Percentiles rank a stretch among this genome's conserved stretches.
These are phyloP conservation scores for Phytophthora pisi DNA, from an alignment of 352 stramenopile genomes.

Conservation along the genomic window DNA sequence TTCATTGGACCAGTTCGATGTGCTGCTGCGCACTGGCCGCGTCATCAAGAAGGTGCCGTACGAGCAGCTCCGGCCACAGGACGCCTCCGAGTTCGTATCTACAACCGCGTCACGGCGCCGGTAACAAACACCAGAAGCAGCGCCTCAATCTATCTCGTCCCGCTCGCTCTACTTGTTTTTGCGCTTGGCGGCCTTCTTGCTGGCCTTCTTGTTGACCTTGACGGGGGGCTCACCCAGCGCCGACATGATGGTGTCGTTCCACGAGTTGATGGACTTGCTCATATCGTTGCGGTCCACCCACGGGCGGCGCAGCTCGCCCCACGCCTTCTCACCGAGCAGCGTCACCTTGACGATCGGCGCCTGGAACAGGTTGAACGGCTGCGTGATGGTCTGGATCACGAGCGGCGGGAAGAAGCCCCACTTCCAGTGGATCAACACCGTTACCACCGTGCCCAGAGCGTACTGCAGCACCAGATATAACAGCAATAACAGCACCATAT, in stretches of 20 bases:
- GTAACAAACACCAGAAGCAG: slow-evolving; percentile 1
- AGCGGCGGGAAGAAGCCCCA: slow-evolving; percentile 85
- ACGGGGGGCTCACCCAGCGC: slow-evolving; percentile 60
- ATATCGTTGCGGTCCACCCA: slow-evolving; percentile 73
- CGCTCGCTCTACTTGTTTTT: slow-evolving; percentile 60
- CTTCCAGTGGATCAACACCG: slow-evolving; percentile 76
- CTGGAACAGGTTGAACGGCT: slow-evolving; percentile 79
- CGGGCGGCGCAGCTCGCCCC: slow-evolving; percentile 78
- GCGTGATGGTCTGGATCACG: slow-evolving; percentile 80
- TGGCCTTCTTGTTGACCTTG: slow-evolving; percentile 70
- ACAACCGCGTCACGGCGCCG: slow-evolving; percentile 14
- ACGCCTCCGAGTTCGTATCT: slow-evolving; percentile 30
- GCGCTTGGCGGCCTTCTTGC: slow-evolving; percentile 73
- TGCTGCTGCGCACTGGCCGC: slow-evolving; percentile 54
- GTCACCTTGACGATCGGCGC: slow-evolving; percentile 69
- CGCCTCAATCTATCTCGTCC: slow-evolving; percentile 9
- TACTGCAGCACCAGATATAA: slow-evolving; percentile 40
- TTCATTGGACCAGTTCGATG: slow-evolving; percentile 50
- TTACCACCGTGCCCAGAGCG: slow-evolving; percentile 64
- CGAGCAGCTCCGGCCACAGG: slow-evolving; percentile 44
- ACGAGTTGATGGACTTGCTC: slow-evolving; percentile 69
- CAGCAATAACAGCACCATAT: background rate
- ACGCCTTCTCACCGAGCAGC: slow-evolving; percentile 66
- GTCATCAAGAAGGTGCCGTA: slow-evolving; percentile 49
- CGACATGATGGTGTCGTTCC: slow-evolving; percentile 82